A percentile compares a stretch with the other conserved stretches of the same genome.
phyloP scores from a whole-genome alignment of 2,329 filamentous ascomycete species.

The Alternaria panax region DNA sequence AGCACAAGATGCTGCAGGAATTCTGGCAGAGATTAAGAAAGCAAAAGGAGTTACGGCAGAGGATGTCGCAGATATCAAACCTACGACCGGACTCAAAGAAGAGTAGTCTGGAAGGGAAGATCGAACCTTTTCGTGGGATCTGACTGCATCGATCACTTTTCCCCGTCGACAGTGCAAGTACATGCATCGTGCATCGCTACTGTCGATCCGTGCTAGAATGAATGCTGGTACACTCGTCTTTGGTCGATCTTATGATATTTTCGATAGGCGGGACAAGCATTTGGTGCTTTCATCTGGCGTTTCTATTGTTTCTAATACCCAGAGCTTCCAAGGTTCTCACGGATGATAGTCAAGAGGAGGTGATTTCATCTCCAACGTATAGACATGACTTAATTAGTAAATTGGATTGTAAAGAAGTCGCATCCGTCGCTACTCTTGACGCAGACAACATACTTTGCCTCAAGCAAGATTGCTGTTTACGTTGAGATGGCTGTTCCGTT shows the following conservation, averaged over 20 bases:
- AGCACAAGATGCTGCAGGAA: not conserved
- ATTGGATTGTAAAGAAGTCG: not conserved
- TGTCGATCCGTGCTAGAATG: not conserved
- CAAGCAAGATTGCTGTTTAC: not conserved
- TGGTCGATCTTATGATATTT: not conserved
- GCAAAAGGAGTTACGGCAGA: not conserved
- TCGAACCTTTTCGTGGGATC: no score
- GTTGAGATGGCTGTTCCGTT: not conserved
- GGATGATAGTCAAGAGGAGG: not conserved
- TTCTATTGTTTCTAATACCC: slow-evolving; percentile 4
- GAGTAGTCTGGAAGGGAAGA: no score
- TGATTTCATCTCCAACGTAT: not conserved
- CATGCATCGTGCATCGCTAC: not conserved
- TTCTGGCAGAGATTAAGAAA: not conserved
- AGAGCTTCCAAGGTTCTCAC: no score
- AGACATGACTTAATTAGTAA: not conserved
- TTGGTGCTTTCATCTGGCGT: not conserved
- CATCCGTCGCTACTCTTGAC: no score
- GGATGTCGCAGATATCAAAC: no score
- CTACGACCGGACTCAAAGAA: not conserved
- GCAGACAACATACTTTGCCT: not conserved
- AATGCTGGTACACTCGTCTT: not conserved
- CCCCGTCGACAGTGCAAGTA: not conserved
- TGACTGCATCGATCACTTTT: no score
- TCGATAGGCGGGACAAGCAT: accelerated